phyloP scores from a whole-genome alignment of 2,329 filamentous ascomycete genomes.

The Colletotrichum falcatum region DNA sequence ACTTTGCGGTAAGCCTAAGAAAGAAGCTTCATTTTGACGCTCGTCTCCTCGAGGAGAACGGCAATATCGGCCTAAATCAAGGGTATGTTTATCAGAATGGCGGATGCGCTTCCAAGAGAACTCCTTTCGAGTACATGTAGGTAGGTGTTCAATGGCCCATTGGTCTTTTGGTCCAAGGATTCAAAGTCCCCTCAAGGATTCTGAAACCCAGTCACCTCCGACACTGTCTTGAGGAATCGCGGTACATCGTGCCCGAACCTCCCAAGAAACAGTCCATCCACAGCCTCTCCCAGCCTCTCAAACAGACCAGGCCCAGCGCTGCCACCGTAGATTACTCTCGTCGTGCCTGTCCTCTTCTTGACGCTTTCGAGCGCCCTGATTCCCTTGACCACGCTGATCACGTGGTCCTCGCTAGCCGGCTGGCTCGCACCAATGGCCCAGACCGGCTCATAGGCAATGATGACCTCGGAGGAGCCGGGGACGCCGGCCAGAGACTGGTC shows the following conservation, averaged over 20 bases:
- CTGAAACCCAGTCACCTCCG: slow-evolving; percentile 68
- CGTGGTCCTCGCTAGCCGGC: slow-evolving; percentile 79
- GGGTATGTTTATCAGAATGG: no score
- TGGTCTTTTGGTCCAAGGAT: background rate
- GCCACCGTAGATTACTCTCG: slow-evolving; percentile 83
- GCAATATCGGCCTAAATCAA: no score
- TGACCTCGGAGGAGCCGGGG: slow-evolving; percentile 72
- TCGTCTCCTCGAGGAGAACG: no score
- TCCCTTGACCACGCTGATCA: slow-evolving; percentile 75
- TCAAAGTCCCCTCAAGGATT: background rate
- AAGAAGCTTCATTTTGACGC: no score
- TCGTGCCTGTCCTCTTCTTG: slow-evolving; percentile 63
- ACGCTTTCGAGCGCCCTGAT: slow-evolving; percentile 68
- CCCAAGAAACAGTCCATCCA: slow-evolving; percentile 86
- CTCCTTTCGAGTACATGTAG: background rate
- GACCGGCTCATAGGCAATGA: slow-evolving; percentile 88
- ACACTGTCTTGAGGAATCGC: slow-evolving; percentile 77
- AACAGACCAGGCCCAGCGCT: slow-evolving; percentile 86
- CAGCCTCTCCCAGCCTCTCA: slow-evolving; percentile 71
- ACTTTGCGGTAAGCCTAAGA: no score
- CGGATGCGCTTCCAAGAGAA: background rate
- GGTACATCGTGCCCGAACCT: slow-evolving; percentile 83
- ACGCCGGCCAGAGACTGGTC: slow-evolving; percentile 71
- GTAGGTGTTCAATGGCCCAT: background rate
- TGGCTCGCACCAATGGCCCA: slow-evolving; percentile 86